Percentiles rank a stretch among this genome's conserved stretches.
Conservation (phyloP, 192 early-diverging fungal species). For the Spizellomyces sp. region DNA sequence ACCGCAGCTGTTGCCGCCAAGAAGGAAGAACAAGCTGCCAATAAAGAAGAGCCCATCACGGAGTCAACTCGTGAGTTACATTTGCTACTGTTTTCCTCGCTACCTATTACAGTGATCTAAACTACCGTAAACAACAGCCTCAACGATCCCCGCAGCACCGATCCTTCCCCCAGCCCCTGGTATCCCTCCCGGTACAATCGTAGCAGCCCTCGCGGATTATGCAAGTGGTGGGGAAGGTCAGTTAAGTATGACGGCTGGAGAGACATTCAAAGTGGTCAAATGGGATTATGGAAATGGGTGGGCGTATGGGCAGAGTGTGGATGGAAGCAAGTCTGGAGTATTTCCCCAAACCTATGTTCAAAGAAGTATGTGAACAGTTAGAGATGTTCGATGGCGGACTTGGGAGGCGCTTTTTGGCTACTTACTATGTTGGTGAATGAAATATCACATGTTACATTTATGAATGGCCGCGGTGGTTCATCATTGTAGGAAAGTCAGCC, state of each 20-base stretch:
- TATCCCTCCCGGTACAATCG: constrained; percentile 18
- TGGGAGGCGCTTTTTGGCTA: too few species aligned
- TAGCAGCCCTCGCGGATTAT: constrained; percentile 26
- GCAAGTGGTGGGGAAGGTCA: constrained; percentile 4
- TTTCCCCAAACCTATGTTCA: constrained; percentile 34
- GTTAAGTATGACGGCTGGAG: constrained; percentile 15
- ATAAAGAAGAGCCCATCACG: not conserved
- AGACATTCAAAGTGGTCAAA: constrained; percentile 15
- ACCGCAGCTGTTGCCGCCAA: not conserved
- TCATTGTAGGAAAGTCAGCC: too few species aligned
- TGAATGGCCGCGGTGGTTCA: too few species aligned
- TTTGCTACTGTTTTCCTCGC: too few species aligned
- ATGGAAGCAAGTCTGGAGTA: constrained; percentile 11
- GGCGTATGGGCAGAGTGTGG: constrained; percentile 23
- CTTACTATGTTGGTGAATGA: too few species aligned
- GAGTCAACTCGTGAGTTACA: too few species aligned
- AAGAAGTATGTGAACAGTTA: not conserved
- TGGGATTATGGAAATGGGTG: constrained; percentile 38
- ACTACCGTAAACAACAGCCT: too few species aligned
- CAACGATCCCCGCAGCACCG: constrained; percentile 16
- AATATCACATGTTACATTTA: too few species aligned
- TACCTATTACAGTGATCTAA: too few species aligned
- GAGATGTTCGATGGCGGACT: too few species aligned
- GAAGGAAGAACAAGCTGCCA: not conserved
- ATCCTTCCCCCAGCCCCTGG: constrained; percentile 27